Evolutionary conservation across 371 early-diverging fungal genomes (phyloP), one percentile per base, ranked within the genome.

Genomic region (Lichtheimia ornata): DNA sequence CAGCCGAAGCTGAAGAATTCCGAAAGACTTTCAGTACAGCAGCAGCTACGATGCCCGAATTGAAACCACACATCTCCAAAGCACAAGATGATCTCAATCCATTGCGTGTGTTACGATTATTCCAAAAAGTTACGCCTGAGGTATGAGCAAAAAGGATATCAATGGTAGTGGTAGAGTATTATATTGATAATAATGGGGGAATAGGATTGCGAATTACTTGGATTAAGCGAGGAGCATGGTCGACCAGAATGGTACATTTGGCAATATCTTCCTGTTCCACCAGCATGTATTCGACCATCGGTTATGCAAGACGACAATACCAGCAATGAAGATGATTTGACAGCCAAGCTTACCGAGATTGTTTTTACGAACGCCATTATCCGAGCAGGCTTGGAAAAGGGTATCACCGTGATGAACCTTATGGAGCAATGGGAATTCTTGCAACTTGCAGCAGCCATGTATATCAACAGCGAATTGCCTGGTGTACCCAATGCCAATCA

Each of bases 351-450:
- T 53, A 92, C 95, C 1, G 99, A 99, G 74, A 98, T 99, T 53
- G 87, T 99, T 41, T 92, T 94, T 57, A 92, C 92, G 27, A 99
- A 98, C 70, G 85, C 93, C 9, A 82, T 94, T 51, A 91, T 99
- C 56, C 83, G 88, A 66, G 87, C 88, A 12, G 89, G 92, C 45
- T 82, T 99, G 69, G 83, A 88, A 45, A 89, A 92, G 66, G 99
- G 99, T 50, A 86, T 88, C 13, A 79, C 91, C 1, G 78, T 91
- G 9, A 77, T 79, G 62, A 86, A 84, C 58, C 65, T 93, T 62
- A 91, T 92, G 92, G 99, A 99, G 74, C 95, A 96, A 77, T 99
- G 99, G 99, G 99, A 99, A 65, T 96, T 94, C 64, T 78, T 99
- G 64, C 98, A 99, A 60, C 81, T 99, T 5, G 93, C 94, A 22